Evolutionary conservation across 768 basidiomycete genomes (phyloP).

Genomic region (Trametes maxima): DNA sequence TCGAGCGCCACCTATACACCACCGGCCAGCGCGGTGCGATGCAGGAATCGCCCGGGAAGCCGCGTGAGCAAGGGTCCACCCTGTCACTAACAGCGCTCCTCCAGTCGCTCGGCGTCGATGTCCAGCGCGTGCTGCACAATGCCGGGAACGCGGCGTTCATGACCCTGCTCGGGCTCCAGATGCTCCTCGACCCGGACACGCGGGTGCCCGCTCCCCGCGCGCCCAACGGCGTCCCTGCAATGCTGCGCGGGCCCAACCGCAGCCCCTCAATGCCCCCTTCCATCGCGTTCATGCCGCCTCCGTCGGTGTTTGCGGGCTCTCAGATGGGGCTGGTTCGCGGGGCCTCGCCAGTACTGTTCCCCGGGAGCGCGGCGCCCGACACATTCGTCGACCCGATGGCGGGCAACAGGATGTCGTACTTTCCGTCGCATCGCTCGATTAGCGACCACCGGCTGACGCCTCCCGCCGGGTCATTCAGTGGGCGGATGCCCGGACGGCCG

Average conservation of each 20-base stretch:
- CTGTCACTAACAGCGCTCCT: constrained; percentile 68
- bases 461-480: background rate
- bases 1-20: constrained; percentile 65
- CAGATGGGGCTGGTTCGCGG: constrained; percentile 23
- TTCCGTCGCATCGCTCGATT: constrained; percentile 13
- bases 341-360: constrained; percentile 21
- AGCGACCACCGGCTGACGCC: constrained; percentile 15
- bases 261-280: constrained; percentile 20
- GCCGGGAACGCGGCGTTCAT: constrained; percentile 83
- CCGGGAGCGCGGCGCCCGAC: constrained; percentile 3
- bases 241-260: constrained; percentile 23
- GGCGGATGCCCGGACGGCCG: constrained; percentile 15
- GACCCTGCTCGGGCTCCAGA: constrained; percentile 67
- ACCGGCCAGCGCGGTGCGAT: constrained; percentile 60
- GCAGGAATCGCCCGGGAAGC: constrained; percentile 58
- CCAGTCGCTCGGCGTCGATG: constrained; percentile 53
- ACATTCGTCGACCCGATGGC: constrained; percentile 1
- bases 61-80: constrained; percentile 52
- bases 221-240: constrained; percentile 17
- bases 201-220: constrained; percentile 25
- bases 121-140: constrained; percentile 58
- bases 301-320: constrained; percentile 6
- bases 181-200: constrained; percentile 61
- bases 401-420: constrained; percentile 13
- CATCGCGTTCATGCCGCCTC: constrained; percentile 24